These are phyloP conservation scores for Candida silvatica DNA, from an alignment of 805 yeast genomes.

Conservation along the genomic window DNA sequence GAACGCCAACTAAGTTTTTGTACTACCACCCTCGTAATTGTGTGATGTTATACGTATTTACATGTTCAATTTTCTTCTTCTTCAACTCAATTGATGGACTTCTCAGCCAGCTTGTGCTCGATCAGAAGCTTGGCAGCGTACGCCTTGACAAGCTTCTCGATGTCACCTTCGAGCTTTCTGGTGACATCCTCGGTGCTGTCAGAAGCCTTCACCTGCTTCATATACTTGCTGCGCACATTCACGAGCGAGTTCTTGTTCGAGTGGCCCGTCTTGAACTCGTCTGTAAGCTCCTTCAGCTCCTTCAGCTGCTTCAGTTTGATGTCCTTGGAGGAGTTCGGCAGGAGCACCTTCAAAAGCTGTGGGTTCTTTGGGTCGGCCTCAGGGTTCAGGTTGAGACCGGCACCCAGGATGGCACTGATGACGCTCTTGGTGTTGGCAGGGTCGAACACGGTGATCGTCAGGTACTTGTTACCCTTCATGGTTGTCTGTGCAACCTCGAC, in stretches of 20 bases:
- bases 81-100: slow-evolving; percentile 19
- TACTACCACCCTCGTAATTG: neutral
- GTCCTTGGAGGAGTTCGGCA: slow-evolving; percentile 71
- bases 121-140: slow-evolving; percentile 51
- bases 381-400: slow-evolving; percentile 72
- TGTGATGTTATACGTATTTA: neutral
- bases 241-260: slow-evolving; percentile 41
- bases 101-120: slow-evolving; percentile 47
- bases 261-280: slow-evolving; percentile 47
- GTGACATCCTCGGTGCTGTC: slow-evolving; percentile 47
- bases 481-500: slow-evolving; percentile 65
- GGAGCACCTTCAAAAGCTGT: slow-evolving; percentile 62
- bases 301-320: slow-evolving; percentile 46
- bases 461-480: slow-evolving; percentile 51
- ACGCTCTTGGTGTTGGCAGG: slow-evolving; percentile 65
- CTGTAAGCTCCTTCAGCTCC: slow-evolving; percentile 57
- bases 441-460: slow-evolving; percentile 80
- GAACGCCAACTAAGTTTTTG: slow-evolving; percentile 22
- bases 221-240: slow-evolving; percentile 46
- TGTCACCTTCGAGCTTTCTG: slow-evolving; percentile 43
- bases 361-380: slow-evolving; percentile 65
- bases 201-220: slow-evolving; percentile 41
- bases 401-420: slow-evolving; percentile 59
- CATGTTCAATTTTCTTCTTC: neutral
- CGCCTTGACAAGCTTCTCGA: slow-evolving; percentile 64